Percentiles rank a stretch among this genome's conserved stretches.
Evolutionary conservation across 2,329 filamentous ascomycete species (phyloP).

Genomic region (Aspergillus ruber): DNA sequence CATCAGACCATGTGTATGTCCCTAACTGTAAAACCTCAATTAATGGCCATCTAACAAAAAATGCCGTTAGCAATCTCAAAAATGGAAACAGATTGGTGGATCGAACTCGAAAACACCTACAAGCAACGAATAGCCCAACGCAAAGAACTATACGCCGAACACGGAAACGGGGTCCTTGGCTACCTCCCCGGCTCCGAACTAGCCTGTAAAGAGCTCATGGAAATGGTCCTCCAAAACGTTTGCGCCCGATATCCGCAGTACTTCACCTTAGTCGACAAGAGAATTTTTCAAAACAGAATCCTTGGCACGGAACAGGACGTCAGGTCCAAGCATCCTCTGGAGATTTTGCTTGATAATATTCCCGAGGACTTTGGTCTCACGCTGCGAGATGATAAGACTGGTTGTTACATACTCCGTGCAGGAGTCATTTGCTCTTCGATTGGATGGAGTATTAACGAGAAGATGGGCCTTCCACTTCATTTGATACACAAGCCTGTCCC

Average conservation of each 20-base stretch:
- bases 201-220: conserved; percentile 80
- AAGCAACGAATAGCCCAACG: conserved; percentile 61
- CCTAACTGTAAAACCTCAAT: neutral
- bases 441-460: conserved; percentile 70
- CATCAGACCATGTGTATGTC: conserved; percentile 85
- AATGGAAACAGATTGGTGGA: conserved; percentile 76
- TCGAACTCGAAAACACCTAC: conserved; percentile 78
- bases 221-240: conserved; percentile 76
- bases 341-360: conserved; percentile 67
- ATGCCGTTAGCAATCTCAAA: conserved; percentile 63
- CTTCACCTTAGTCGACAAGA: conserved; percentile 55
- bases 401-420: conserved; percentile 67
- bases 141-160: conserved; percentile 54
- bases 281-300: conserved; percentile 62
- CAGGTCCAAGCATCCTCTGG: conserved; percentile 56
- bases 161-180: conserved; percentile 61
- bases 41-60: neutral
- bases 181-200: conserved; percentile 68
- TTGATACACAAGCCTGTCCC: conserved; percentile 70
- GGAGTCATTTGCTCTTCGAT: conserved; percentile 72
- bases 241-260: conserved; percentile 69
- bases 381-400: conserved; percentile 63
- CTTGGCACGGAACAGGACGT: conserved; percentile 58
- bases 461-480: conserved; percentile 64
- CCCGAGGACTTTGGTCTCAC: conserved; percentile 80